phyloP scores from a whole-genome alignment of 2,329 filamentous ascomycete genomes.

The Talaromyces sp. region DNA sequence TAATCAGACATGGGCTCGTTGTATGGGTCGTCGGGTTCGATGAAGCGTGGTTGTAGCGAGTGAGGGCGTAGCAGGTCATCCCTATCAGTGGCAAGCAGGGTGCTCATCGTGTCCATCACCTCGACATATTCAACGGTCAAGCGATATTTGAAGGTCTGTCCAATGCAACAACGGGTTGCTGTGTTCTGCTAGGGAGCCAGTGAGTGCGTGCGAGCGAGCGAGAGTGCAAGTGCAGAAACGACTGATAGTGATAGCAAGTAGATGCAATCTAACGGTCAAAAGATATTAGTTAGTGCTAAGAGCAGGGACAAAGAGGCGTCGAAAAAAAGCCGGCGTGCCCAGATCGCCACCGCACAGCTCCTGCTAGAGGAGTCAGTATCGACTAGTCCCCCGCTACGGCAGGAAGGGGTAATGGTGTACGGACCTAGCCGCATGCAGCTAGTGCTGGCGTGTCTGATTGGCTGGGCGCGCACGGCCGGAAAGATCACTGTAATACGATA shows the following conservation, averaged over 20 bases:
- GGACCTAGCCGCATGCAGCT: neutral
- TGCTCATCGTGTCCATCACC: slow-evolving; percentile 9
- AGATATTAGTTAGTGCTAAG: neutral
- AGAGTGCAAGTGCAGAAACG: no score
- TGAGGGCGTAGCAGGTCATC: slow-evolving; percentile 30
- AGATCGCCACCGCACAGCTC: slow-evolving; percentile 11
- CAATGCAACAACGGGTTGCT: no score
- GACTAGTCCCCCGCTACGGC: neutral
- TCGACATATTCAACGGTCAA: neutral
- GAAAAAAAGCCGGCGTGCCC: slow-evolving; percentile 12
- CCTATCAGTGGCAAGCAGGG: slow-evolving; percentile 9
- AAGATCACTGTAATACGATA: no score
- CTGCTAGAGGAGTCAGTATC: neutral
- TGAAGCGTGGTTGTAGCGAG: slow-evolving; percentile 31
- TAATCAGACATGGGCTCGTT: slow-evolving; percentile 31
- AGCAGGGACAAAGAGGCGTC: neutral
- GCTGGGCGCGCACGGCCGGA: no score
- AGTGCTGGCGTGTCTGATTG: neutral
- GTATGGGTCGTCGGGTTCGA: slow-evolving; percentile 23
- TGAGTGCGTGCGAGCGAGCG: no score
- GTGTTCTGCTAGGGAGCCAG: no score
- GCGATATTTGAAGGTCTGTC: no score
- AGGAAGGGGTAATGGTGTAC: neutral
- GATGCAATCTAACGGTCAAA: no score
- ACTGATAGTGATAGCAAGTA: no score